phyloP scores from a whole-genome alignment of 2,329 filamentous ascomycete genomes.

The Fusarium sp. region DNA sequence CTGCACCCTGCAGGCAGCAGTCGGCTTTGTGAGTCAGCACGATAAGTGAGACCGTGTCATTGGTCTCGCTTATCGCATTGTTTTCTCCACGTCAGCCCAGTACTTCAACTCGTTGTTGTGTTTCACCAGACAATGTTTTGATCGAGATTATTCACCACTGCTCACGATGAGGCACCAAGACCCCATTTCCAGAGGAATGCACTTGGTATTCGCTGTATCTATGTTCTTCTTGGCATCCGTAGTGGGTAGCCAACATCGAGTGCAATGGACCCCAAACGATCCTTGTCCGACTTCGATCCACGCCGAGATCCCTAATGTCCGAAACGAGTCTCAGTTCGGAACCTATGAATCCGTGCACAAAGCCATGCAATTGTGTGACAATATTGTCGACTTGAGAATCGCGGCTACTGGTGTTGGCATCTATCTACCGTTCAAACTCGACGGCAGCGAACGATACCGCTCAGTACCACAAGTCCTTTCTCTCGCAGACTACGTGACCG shows the following conservation, averaged over 20 bases:
- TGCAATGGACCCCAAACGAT: background rate
- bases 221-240: background rate
- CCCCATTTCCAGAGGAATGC: rapidly evolving
- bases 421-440: constrained; percentile 8
- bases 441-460: constrained; percentile 26
- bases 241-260: rapidly evolving
- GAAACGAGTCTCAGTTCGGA: background rate
- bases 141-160: background rate
- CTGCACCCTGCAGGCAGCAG: background rate
- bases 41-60: background rate
- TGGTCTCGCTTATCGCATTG: background rate
- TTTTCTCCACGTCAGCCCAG: background rate
- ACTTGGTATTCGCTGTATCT: rapidly evolving
- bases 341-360: background rate
- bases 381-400: constrained; percentile 11
- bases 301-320: background rate
- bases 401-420: background rate
- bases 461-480: background rate
- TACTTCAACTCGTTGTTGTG: background rate
- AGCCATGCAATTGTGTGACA: constrained; percentile 13
- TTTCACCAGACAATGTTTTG: background rate
- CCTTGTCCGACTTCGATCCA: background rate
- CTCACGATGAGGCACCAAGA: background rate
- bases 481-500: background rate
- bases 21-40: background rate